Conservation (phyloP, 768 basidiomycete genomes). For the Trametes coccinea region DNA sequence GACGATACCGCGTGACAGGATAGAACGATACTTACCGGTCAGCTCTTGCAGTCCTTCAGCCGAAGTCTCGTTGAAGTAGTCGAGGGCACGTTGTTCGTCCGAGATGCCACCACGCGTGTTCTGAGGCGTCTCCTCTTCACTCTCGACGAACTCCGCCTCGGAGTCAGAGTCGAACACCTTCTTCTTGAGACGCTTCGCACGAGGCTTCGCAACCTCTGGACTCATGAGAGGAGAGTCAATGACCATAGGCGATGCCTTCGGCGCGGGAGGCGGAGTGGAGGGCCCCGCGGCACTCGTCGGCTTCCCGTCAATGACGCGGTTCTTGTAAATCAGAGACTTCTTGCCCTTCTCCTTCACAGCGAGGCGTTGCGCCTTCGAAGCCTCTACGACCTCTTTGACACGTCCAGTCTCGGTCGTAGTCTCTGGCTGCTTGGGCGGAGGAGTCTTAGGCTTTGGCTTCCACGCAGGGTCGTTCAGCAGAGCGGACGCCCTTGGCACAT, state of each 20-base stretch:
- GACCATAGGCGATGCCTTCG: constrained; percentile 40
- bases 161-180: constrained; percentile 69
- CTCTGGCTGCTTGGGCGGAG: constrained; percentile 24
- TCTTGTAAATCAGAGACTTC: constrained; percentile 81
- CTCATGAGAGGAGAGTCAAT: constrained; percentile 41
- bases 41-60: constrained; percentile 70
- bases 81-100: constrained; percentile 53
- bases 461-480: constrained; percentile 60
- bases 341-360: constrained; percentile 75
- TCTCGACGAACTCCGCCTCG: constrained; percentile 54
- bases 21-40: constrained; percentile 52
- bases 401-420: constrained; percentile 47
- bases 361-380: constrained; percentile 62
- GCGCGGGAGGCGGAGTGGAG: constrained; percentile 12
- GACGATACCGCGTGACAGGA: not conserved
- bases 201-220: constrained; percentile 41
- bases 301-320: constrained; percentile 46
- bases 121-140: constrained; percentile 39
- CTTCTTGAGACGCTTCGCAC: constrained; percentile 57
- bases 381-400: constrained; percentile 73
- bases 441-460: constrained; percentile 37
- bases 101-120: constrained; percentile 28
- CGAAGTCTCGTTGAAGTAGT: constrained; percentile 67
- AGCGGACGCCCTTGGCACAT: constrained; percentile 59
- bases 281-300: constrained; percentile 14